Conservation (phyloP, 352 stramenopile species). For the Globisporangium spinosum region DNA sequence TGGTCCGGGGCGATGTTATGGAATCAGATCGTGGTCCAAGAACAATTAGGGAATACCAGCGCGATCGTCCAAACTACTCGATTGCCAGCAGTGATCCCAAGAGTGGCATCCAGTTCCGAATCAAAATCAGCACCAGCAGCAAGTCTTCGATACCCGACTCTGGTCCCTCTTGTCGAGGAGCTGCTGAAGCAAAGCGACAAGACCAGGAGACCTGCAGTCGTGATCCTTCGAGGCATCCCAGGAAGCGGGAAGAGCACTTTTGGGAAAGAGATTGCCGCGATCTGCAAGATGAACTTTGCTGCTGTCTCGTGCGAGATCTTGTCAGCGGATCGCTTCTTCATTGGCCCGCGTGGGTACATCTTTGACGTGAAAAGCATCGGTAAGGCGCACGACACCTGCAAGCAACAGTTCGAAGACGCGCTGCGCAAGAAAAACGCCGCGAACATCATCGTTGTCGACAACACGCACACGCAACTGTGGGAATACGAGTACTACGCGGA, state of each 20-base stretch:
- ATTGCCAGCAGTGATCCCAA: constrained; percentile 19
- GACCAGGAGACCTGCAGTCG: constrained; percentile 28
- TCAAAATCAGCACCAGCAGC: neutral
- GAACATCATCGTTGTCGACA: constrained; percentile 62
- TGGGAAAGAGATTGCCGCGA: constrained; percentile 31
- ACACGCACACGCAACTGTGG: constrained; percentile 67
- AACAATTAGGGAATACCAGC: neutral
- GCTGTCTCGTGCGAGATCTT: constrained; percentile 31
- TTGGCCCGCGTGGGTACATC: constrained; percentile 54
- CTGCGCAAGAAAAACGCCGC: constrained; percentile 17
- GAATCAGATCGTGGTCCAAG: constrained; percentile 15
- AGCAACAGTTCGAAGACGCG: constrained; percentile 35
- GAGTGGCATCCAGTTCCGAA: neutral
- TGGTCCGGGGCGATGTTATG: constrained; percentile 16
- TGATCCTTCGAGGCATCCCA: constrained; percentile 68
- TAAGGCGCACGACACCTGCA: constrained; percentile 46
- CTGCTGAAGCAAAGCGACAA: constrained; percentile 29
- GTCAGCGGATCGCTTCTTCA: constrained; percentile 69
- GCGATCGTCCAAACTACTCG: constrained; percentile 22
- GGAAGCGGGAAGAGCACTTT: constrained; percentile 73
- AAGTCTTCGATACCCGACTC: constrained; percentile 27
- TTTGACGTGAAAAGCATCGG: constrained; percentile 54
- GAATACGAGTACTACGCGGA: constrained; percentile 60
- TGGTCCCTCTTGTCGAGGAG: constrained; percentile 33
- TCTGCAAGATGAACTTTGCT: constrained; percentile 27